These are phyloP conservation scores for Alternaria gaisen DNA, from an alignment of 2,329 filamentous ascomycete species.

Conservation along the genomic window DNA sequence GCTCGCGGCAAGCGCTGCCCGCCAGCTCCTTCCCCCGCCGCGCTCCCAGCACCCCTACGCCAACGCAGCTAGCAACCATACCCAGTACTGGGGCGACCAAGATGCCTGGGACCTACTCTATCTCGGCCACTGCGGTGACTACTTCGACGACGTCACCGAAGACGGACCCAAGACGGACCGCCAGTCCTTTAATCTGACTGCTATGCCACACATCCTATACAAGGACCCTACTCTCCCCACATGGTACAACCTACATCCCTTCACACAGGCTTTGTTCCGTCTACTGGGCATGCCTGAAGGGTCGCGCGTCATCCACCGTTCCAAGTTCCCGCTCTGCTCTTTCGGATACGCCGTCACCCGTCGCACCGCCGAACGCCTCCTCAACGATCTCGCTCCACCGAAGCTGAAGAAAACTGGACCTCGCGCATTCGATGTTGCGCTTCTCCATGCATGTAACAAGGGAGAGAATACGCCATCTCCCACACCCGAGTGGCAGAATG, in stretches of 20 bases:
- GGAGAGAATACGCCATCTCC: constrained; percentile 43
- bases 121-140: constrained; percentile 57
- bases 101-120: constrained; percentile 55
- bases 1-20: constrained; percentile 52
- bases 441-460: constrained; percentile 53
- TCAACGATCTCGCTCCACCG: constrained; percentile 51
- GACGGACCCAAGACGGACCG: constrained; percentile 37
- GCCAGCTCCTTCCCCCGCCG: constrained; percentile 48
- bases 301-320: constrained; percentile 52
- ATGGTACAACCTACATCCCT: constrained; percentile 50
- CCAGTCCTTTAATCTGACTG: constrained; percentile 41
- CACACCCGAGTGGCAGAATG: constrained; percentile 30
- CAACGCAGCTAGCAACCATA: constrained; percentile 32
- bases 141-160: constrained; percentile 47
- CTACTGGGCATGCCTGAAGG: constrained; percentile 48
- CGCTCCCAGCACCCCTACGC: constrained; percentile 29
- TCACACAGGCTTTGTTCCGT: constrained; percentile 51
- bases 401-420: constrained; percentile 38
- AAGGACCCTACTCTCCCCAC: constrained; percentile 50
- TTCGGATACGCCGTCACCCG: constrained; percentile 57
- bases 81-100: constrained; percentile 53
- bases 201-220: constrained; percentile 47
- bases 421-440: constrained; percentile 55
- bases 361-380: constrained; percentile 49
- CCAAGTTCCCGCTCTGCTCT: constrained; percentile 55